Base-by-base conservation (phyloP, 352 stramenopile genomes). In the Phytopythium helicoides region DNA sequence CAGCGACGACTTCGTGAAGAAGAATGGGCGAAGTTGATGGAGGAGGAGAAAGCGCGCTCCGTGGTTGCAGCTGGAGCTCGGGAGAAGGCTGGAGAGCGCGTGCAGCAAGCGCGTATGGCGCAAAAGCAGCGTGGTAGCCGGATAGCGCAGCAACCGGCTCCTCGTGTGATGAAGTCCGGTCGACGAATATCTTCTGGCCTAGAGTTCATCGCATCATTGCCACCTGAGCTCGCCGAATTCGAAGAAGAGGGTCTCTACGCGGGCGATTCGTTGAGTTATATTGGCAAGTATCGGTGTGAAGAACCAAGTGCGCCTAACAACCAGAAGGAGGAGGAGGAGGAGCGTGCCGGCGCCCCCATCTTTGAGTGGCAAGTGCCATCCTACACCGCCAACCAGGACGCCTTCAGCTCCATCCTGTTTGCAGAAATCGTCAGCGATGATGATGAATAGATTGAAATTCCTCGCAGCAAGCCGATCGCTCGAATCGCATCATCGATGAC, bases 191-290 rank as follows among this genome's bases (percentile, higher is more conserved):
- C 21, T n/a, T 58, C 40, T 31, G 60, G 52, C n/a, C 53, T 53
- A 19, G 37, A 46, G 10, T 57, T 49, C 25, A 68, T 60, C 19
- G 44, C 44, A 3, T 49, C 59, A 6, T 42, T 76, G 1, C 52
- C 56, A 9, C 71, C 71, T 6, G 76, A 87, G 40, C 60, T 86
- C 2, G 72, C 74, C 15, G 76, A 79, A 42, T 86, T 86, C 22
- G 74, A 86, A 57, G 76, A 87, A 49, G 74, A 83, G 11, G 76
- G 74, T 3, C 47, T 87, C 19, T 58, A 15, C 6, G 11, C 12
- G 16, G 16, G 44, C 3, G 23, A 40, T 5, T 25, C 3, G 1
- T 26, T 2, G 14, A 18, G 3, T 6, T 25, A 28, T 15, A 25
- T 6, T 10, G 16, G 44, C n/a, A n/a, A 23, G 1, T 11, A 31